A percentile compares a stretch with the other conserved stretches of the same genome.
Evolutionary conservation across 257 asterid species (phyloP).

Genomic region (Ophiorrhiza pumila): DNA sequence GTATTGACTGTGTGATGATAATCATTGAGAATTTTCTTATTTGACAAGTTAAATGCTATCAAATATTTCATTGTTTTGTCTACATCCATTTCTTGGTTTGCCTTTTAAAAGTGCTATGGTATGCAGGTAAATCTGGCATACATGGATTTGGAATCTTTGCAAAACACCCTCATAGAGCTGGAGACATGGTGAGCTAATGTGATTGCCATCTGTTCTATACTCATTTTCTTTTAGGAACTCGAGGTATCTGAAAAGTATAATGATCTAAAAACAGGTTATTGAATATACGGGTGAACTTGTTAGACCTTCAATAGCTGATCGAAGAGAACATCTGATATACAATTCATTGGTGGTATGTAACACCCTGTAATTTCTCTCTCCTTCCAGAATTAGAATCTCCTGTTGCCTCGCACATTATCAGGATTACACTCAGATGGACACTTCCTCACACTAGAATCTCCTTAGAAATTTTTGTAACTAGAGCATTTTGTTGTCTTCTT

Average conservation of each 20-base stretch:
- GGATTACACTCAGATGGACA: neutral
- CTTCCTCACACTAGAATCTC: neutral
- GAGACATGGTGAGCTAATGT: slow-evolving; percentile 80
- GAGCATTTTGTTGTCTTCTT: neutral
- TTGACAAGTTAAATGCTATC: neutral
- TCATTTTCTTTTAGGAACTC: slow-evolving; percentile 17
- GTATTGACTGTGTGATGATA: neutral
- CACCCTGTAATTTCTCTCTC: neutral
- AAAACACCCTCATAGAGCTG: slow-evolving; percentile 79
- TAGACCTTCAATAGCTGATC: slow-evolving; percentile 89
- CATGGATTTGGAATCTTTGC: slow-evolving; percentile 97
- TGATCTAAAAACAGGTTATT: slow-evolving; percentile 50
- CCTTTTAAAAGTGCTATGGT: slow-evolving; percentile 28
- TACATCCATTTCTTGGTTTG: neutral
- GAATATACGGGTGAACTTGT: slow-evolving; percentile 95
- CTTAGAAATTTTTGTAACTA: neutral
- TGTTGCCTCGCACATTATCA: neutral
- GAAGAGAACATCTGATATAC: slow-evolving; percentile 85
- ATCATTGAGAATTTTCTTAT: neutral
- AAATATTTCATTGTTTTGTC: slow-evolving; percentile 13
- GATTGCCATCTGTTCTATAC: slow-evolving; percentile 18
- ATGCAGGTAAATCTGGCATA: slow-evolving; percentile 86
- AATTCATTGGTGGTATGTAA: slow-evolving; percentile 86
- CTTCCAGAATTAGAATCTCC: neutral
- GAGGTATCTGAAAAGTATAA: slow-evolving; percentile 15